phyloP scores from a whole-genome alignment of 2,329 filamentous ascomycete genomes.

The Aschersonia sp. region DNA sequence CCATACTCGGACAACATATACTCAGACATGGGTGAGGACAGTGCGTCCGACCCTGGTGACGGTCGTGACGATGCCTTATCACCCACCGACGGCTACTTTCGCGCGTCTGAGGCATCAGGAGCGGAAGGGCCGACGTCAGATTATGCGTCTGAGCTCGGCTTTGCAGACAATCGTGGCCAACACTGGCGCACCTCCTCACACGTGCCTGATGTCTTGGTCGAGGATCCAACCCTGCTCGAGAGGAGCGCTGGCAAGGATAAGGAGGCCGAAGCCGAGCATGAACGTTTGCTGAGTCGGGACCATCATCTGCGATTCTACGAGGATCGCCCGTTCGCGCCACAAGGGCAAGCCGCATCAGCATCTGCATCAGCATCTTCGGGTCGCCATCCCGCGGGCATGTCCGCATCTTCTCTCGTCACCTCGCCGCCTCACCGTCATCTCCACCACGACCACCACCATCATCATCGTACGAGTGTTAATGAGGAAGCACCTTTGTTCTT shows the following conservation, averaged over 20 bases:
- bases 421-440: slow-evolving; percentile 1
- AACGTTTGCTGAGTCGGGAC: slow-evolving; percentile 18
- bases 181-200: slow-evolving; percentile 14
- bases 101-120: slow-evolving; percentile 18
- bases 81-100: slow-evolving; percentile 38
- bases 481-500: slow-evolving; percentile 6
- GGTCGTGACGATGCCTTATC: slow-evolving; percentile 23
- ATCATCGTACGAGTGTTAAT: slow-evolving; percentile 9
- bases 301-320: slow-evolving; percentile 5
- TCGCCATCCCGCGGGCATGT: background rate
- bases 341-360: background rate
- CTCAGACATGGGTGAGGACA: slow-evolving; percentile 15
- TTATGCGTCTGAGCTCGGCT: background rate
- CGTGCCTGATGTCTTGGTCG: slow-evolving; percentile 32
- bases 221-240: slow-evolving; percentile 29
- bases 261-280: slow-evolving; percentile 23
- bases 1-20: slow-evolving; percentile 34
- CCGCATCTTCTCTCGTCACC: slow-evolving; percentile 2
- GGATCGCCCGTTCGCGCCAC: slow-evolving; percentile 3
- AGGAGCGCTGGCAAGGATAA: slow-evolving; percentile 24
- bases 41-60: slow-evolving; percentile 17
- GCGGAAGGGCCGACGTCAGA: slow-evolving; percentile 3
- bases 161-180: slow-evolving; percentile 4
- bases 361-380: background rate
- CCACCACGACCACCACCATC: background rate